Conservation (phyloP, 192 early-diverging fungal species). For the Podila horticola region DNA sequence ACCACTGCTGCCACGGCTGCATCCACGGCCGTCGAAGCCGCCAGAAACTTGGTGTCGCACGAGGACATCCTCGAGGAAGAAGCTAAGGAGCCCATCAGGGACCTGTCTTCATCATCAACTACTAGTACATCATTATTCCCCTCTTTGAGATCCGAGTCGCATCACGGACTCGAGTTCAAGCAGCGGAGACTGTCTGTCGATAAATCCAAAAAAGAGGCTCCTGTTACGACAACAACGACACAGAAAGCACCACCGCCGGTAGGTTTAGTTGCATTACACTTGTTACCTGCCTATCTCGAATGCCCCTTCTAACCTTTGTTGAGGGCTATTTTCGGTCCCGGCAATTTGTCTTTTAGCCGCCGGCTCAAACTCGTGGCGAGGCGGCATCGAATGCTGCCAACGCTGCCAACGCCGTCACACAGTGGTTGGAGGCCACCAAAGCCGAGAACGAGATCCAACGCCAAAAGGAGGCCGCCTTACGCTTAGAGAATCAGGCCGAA, state of each 20-base stretch:
- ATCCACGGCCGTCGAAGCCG: conserved; percentile 10
- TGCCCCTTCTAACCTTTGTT: no score
- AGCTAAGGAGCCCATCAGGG: not conserved
- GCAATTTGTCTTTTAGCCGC: no score
- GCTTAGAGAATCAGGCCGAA: no score
- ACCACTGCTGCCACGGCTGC: conserved; percentile 11
- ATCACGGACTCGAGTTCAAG: conserved; percentile 30
- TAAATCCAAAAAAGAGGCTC: not conserved
- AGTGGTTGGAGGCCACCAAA: no score
- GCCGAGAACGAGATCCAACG: no score
- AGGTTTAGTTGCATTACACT: no score
- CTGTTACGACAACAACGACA: conserved; percentile 1
- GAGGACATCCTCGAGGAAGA: not conserved
- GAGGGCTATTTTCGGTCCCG: no score
- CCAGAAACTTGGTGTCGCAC: conserved; percentile 6
- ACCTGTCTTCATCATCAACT: not conserved
- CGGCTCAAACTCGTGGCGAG: no score
- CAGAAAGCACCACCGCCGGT: not conserved
- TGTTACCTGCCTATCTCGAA: no score
- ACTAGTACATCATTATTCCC: not conserved
- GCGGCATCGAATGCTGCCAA: no score
- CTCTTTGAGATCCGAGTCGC: not conserved
- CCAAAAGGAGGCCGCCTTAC: no score
- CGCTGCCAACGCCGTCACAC: no score
- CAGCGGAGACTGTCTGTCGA: conserved; percentile 7